Conservation (phyloP, 495 filamentous ascomycete genomes). For the Pseudevernia furfuracea region DNA sequence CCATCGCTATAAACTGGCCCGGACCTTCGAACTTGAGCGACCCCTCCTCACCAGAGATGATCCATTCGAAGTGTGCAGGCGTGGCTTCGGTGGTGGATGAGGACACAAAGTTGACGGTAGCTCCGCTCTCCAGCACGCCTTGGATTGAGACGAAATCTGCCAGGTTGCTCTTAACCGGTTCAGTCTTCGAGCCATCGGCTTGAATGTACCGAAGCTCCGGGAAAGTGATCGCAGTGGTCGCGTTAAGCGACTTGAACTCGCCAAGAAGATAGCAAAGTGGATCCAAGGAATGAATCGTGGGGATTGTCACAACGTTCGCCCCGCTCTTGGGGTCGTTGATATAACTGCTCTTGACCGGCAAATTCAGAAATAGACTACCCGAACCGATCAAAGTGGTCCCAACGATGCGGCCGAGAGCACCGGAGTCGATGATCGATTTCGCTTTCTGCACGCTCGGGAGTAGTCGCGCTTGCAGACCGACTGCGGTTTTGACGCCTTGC, state of each 20-base stretch:
- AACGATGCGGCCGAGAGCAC: slow-evolving; percentile 17
- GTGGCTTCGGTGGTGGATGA: slow-evolving; percentile 5
- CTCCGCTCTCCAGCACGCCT: slow-evolving; percentile 13
- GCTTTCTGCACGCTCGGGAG: slow-evolving; percentile 15
- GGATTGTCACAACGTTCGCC: slow-evolving; percentile 14
- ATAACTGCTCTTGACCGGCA: slow-evolving; percentile 6
- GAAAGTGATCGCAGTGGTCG: slow-evolving; percentile 4
- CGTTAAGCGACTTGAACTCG: slow-evolving; percentile 15
- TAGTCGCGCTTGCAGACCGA: slow-evolving; percentile 32
- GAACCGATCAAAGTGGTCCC: slow-evolving; percentile 11
- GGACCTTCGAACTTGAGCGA: slow-evolving; percentile 42
- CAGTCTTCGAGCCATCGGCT: slow-evolving; percentile 7
- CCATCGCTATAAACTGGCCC: slow-evolving; percentile 1
- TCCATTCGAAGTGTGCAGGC: slow-evolving; percentile 40
- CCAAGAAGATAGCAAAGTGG: slow-evolving; percentile 17
- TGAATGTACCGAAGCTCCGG: slow-evolving; percentile 14
- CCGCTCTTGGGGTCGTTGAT: slow-evolving; percentile 18
- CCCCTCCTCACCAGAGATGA: slow-evolving; percentile 48
- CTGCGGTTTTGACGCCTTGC: slow-evolving; percentile 37
- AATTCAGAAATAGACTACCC: neutral
- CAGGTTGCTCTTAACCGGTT: slow-evolving; percentile 5
- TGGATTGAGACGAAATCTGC: slow-evolving; percentile 13
- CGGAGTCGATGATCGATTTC: slow-evolving; percentile 21
- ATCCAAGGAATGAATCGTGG: slow-evolving; percentile 15
- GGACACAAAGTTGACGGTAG: slow-evolving; percentile 6